phyloP scores from a whole-genome alignment of 345 rosid genomes.

The Microcos paniculata region DNA sequence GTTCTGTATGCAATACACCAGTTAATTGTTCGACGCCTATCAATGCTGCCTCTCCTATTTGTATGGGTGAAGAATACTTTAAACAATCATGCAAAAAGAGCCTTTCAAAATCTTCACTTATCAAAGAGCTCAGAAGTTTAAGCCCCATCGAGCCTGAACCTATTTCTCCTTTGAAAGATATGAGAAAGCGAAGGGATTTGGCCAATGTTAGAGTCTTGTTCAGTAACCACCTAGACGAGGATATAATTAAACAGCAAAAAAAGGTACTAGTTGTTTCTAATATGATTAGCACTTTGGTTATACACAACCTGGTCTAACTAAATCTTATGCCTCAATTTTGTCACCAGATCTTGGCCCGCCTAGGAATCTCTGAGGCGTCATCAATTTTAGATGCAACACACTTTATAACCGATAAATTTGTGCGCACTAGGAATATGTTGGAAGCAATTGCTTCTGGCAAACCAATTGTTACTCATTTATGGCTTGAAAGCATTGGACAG shows the following conservation, averaged over 20 bases:
- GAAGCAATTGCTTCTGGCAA: conserved; percentile 87
- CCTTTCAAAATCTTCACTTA: conserved; percentile 39
- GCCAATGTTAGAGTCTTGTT: conserved; percentile 58
- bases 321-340: conserved; percentile 17
- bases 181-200: conserved; percentile 79
- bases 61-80: conserved; percentile 72
- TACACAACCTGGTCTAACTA: conserved; percentile 14
- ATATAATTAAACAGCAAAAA: conserved; percentile 66
- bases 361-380: conserved; percentile 57
- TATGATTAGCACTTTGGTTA: background rate
- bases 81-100: conserved; percentile 58
- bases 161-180: conserved; percentile 43
- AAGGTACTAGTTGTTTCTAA: conserved; percentile 51
- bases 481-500: conserved; percentile 77
- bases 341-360: conserved; percentile 63
- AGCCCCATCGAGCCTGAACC: conserved; percentile 34
- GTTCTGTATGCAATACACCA: conserved; percentile 36
- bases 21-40: conserved; percentile 35
- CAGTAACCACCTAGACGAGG: conserved; percentile 89
- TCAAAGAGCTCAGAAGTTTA: conserved; percentile 52
- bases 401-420: conserved; percentile 69
- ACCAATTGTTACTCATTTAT: conserved; percentile 74
- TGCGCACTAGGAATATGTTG: conserved; percentile 85
- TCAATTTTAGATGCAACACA: conserved; percentile 78
- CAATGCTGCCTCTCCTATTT: conserved; percentile 69